Evolutionary conservation across 139 green algal species (phyloP), one percentile per base, ranked within the genome.

Genomic region (Micractinium sp.): DNA sequence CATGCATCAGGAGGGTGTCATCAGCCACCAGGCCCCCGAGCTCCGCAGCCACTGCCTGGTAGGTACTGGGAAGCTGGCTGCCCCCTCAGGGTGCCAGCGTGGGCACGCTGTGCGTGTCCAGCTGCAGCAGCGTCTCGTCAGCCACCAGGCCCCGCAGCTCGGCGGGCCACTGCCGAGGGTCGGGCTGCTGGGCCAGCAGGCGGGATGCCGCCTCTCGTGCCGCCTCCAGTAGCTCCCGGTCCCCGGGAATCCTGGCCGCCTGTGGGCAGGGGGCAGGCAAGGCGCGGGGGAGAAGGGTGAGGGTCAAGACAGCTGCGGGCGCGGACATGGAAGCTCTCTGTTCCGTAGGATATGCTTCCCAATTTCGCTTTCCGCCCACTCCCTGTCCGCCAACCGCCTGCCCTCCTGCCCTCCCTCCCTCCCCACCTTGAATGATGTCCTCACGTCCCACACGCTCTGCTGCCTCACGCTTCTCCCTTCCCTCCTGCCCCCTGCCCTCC

Each of bases 191-290:
- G 0, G 41, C 38, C 66, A 90, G 71, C 77, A 90, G 67, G n/a
- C 20, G 47, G 31, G 74, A 63, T 16, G 94, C 94, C 14, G 89
- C 90, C 22, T 47, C 47, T 1, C 94, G 88, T 0, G 94, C 94
- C 27, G 85, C 77, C 69, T 97, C 94, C 81, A 97, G 60, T 60
- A 96, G 89, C 35, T 87, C 27, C 20, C 71, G 67, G 83, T 92
- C 89, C 0, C 69, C 82, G 18, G 90, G 88, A 53, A 96, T 85
- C 81, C 88, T 33, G 39, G 85, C 87, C 19, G 85, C 89, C n/a
- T 87, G 83, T 25, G 36, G 63, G 63, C 9, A 47, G 81, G 60
- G 35, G 19, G 15, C 14, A 38, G 36, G 25, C 0, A 2, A 35
- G 35, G 3, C n/a, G 60, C 7, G 39, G 47, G 47, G 5, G 29